Evolutionary conservation across 2,329 filamentous ascomycete species (phyloP), one percentile per base, ranked within the genome.

Genomic region (Corinectria fuckeliana): DNA sequence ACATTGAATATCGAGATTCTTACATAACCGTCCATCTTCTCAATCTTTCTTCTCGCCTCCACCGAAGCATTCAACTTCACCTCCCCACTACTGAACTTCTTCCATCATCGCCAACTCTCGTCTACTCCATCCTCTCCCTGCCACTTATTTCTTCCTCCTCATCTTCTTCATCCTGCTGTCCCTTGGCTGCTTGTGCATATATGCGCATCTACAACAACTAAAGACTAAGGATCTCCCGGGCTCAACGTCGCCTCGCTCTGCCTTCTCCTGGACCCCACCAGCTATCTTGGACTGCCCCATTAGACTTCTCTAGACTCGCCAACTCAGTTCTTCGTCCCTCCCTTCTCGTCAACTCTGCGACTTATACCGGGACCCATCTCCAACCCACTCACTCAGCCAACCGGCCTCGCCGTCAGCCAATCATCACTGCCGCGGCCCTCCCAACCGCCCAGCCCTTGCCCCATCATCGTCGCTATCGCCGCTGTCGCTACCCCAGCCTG

Each of bases 351-450:
- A 41, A 52, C 57, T 60, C 25, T 36, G 28, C 34, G 30, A 59
- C 45, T 54, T 59, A 59, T 38, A 54, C 36, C 56, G 56, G 45
- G 45, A 23, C 55, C 56, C 50, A 55, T 56, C 48, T 21, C 41
- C 52, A 56, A 60, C 41, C 52, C 57, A 56, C 57, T 52, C 51
- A 47, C 20, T 44, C 41, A 49, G 20, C 49, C 47, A 51, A 47
- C 48, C 48, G 41, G 52, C 25, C 42, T 60, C 39, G 13, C 51
- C 52, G 47, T 36, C 48, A 49, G 41, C 57, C 57, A 60, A 60
- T 60, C 57, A 56, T 26, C 52, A 56, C 32, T 36, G 10, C 21
- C 32, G 47, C 47, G 34, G 28, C 57, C 39, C 39, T 41, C 50
- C 39, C 39, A 51, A 48, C 51, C 52, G 39, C 26, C 47, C 25